These are phyloP conservation scores for Echites panduratus DNA, from an alignment of 257 asterid species.

Conservation along the genomic window DNA sequence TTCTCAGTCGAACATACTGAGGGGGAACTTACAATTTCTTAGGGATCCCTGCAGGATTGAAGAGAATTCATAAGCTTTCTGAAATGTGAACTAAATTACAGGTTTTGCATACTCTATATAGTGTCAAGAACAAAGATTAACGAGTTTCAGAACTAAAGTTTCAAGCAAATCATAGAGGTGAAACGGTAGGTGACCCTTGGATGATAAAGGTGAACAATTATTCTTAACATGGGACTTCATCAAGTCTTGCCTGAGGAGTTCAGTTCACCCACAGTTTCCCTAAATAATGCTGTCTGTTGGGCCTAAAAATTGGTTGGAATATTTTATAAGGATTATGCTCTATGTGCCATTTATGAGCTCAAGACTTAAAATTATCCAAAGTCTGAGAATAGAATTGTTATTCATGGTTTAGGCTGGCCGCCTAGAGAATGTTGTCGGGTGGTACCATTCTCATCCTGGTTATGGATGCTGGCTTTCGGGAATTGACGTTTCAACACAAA, in stretches of 20 bases:
- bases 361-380: background rate
- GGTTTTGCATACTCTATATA: background rate
- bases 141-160: background rate
- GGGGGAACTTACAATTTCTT: background rate
- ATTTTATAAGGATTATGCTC: background rate
- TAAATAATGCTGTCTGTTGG: background rate
- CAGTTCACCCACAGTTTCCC: background rate
- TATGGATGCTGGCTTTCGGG: slow-evolving; percentile 99
- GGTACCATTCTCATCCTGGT: slow-evolving; percentile 99
- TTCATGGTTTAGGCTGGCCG: slow-evolving; percentile 70
- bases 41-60: too few relatives aligned
- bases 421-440: slow-evolving; percentile 89
- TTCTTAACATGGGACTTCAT: background rate
- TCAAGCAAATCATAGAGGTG: background rate
- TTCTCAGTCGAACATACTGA: background rate
- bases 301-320: background rate
- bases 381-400: background rate
- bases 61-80: too few relatives aligned
- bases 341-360: background rate
- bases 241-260: background rate
- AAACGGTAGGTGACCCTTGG: background rate
- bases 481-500: slow-evolving; percentile 90
- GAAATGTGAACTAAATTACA: background rate
- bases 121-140: background rate
- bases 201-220: background rate